phyloP scores from a whole-genome alignment of 805 yeast species.

The Saccharomycopsis olivae region DNA sequence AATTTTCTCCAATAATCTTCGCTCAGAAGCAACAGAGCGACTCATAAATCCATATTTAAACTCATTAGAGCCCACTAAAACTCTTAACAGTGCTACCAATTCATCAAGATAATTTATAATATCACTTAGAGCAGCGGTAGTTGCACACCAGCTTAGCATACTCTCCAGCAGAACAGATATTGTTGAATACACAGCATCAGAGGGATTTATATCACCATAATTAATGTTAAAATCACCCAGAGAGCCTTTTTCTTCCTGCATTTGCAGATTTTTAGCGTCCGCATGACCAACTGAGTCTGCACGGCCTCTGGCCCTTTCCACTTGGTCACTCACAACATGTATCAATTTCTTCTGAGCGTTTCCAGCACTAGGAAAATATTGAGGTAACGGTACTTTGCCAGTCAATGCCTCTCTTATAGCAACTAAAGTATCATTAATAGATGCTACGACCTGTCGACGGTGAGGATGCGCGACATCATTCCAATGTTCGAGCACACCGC shows the following conservation, averaged over 20 bases:
- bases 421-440: constrained; percentile 29
- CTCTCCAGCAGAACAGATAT: constrained; percentile 28
- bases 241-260: background rate
- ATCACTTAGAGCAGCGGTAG: constrained; percentile 38
- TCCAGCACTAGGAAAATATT: constrained; percentile 38
- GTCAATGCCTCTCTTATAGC: constrained; percentile 34
- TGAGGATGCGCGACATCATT: constrained; percentile 31
- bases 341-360: constrained; percentile 37
- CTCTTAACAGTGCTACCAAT: constrained; percentile 30
- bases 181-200: no score
- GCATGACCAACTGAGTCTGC: background rate
- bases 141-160: constrained; percentile 41
- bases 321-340: constrained; percentile 29
- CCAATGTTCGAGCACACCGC: constrained; percentile 35
- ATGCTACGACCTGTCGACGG: constrained; percentile 35
- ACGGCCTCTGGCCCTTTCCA: background rate
- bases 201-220: no score
- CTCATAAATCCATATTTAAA: constrained; percentile 42
- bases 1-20: background rate
- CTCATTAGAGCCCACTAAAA: constrained; percentile 37
- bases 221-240: background rate
- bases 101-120: constrained; percentile 40
- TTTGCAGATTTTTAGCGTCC: no score
- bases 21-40: constrained; percentile 28
- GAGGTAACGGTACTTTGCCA: constrained; percentile 39